Evolutionary conservation across 768 basidiomycete species (phyloP), one percentile per base, ranked within the genome.

Genomic region (Coprinopsis marcescibilis): DNA sequence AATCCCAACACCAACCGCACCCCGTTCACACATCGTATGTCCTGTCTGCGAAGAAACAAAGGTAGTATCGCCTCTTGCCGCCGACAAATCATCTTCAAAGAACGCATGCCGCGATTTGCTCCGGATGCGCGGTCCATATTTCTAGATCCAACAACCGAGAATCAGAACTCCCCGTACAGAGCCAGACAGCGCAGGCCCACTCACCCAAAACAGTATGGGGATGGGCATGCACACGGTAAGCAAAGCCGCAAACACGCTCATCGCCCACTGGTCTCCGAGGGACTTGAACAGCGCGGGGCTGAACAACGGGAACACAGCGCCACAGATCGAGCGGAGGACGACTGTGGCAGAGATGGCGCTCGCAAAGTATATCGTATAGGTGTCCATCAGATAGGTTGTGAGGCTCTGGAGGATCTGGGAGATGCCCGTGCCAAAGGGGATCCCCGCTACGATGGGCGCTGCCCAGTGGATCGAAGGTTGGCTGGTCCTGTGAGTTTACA

Each of bases 351-450:
- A 82, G 43, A 85, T 71, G 14, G 83, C 83, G 53, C 79, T 81
- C 2, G 83, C 81, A 50, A 74, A 78, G 61, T 81, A 81, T 35
- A 83, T 66, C 35, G 70, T 69, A 66, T 86, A 86, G 12, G 77
- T 67, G 56, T 86, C 84, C 75, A 88, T 81, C 47, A 86, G 69
- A 65, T 86, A 86, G 2, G 78, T 77, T 33, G 80, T 76, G n/a
- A 83, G 63, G 36, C 75, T 73, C 53, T 81, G 75, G 65, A 85
- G 68, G 48, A 86, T 76, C 51, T 79, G 68, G n/a, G 83, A 72
- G 47, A 81, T 73, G 13, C 80, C 78, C 14, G 66, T 58, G 20
- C 85, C 87, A 60, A 87, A 87, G 11, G 84, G 83, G 10, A 77
- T 65, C 13, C 77, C 81, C 14, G 78, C 78, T 30, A 85, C 60